phyloP scores from a whole-genome alignment of 2,329 filamentous ascomycete species.

The Phialophora chinensis region DNA sequence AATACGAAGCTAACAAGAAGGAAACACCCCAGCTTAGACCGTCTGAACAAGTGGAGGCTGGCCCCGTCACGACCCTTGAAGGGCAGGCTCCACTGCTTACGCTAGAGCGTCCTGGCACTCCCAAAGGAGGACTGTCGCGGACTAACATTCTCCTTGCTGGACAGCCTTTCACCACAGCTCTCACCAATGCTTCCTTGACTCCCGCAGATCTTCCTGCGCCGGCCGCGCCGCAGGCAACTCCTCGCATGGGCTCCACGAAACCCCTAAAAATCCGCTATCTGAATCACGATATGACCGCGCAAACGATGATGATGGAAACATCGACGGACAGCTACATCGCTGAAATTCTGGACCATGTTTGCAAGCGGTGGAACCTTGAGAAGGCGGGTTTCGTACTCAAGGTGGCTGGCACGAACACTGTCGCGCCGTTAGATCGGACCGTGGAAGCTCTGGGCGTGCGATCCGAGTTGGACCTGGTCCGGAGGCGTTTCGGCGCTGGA shows the following conservation, averaged over 20 bases:
- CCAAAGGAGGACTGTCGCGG: constrained; percentile 39
- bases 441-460: constrained; percentile 67
- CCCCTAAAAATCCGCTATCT: constrained; percentile 66
- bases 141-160: constrained; percentile 50
- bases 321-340: constrained; percentile 71
- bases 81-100: constrained; percentile 23
- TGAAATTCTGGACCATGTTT: constrained; percentile 69
- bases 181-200: constrained; percentile 53
- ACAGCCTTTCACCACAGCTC: constrained; percentile 53
- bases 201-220: constrained; percentile 56
- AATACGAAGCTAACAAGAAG: constrained; percentile 64
- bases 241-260: constrained; percentile 63
- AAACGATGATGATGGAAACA: constrained; percentile 61
- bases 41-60: constrained; percentile 43
- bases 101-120: constrained; percentile 22
- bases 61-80: constrained; percentile 38
- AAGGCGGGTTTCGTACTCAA: constrained; percentile 68
- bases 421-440: constrained; percentile 68
- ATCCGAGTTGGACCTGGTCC: constrained; percentile 66
- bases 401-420: constrained; percentile 66
- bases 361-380: constrained; percentile 67
- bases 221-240: constrained; percentile 52
- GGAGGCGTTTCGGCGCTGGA: constrained; percentile 67
- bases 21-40: constrained; percentile 59
- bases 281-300: constrained; percentile 62